phyloP scores from a whole-genome alignment of 305 asterid genomes.

The Stenogyne calaminthoides region DNA sequence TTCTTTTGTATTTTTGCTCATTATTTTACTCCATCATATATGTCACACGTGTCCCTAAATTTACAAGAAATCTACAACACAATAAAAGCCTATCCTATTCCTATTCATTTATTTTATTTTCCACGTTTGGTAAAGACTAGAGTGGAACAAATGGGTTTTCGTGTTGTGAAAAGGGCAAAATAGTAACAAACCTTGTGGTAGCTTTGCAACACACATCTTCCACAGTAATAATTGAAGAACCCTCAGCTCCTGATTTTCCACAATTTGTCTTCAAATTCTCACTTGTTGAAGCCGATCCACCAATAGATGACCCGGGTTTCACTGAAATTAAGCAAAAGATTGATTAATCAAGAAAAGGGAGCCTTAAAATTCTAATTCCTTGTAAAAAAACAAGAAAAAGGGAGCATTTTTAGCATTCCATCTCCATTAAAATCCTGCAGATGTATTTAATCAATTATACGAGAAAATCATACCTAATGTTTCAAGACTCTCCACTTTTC shows the following conservation, averaged over 20 bases:
- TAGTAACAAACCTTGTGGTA: conserved; percentile 38
- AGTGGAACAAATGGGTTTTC: background rate
- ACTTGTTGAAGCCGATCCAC: conserved; percentile 34
- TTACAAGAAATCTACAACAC: too few relatives aligned
- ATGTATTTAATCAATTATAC: background rate
- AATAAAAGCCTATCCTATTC: too few relatives aligned
- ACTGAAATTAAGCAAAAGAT: conserved; percentile 40
- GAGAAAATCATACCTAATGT: conserved; percentile 39
- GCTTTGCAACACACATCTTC: conserved; percentile 34
- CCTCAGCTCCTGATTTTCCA: conserved; percentile 33
- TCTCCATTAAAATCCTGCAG: conserved; percentile 16
- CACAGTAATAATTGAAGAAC: conserved; percentile 5
- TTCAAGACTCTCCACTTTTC: conserved; percentile 44
- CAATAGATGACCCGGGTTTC: conserved; percentile 46
- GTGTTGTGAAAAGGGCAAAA: background rate
- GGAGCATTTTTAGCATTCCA: background rate
- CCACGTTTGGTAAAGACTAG: too few relatives aligned
- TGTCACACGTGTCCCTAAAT: too few relatives aligned
- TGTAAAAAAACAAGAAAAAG: conserved; percentile 3
- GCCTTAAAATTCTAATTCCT: background rate
- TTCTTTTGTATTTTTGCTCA: too few relatives aligned
- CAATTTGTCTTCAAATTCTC: conserved; percentile 31
- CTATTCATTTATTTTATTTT: too few relatives aligned
- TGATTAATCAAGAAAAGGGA: too few relatives aligned
- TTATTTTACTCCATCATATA: too few relatives aligned